Evolutionary conservation across 192 early-diverging fungal genomes (phyloP).

Genomic region (Coemansia sp.): DNA sequence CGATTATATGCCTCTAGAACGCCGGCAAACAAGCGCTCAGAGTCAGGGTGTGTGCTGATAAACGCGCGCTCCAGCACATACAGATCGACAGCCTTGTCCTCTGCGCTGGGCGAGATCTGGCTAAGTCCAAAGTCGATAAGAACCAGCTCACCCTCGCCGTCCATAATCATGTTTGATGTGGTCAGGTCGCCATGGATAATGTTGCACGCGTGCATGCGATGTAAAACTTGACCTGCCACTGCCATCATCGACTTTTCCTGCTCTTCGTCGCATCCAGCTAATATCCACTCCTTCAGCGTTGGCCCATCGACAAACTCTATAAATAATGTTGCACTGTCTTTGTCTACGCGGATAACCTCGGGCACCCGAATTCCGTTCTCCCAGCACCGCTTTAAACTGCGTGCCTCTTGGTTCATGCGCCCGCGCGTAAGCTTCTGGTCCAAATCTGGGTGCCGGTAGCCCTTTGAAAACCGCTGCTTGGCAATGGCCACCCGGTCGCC

Average conservation of each 20-base stretch:
- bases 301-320: slow-evolving; percentile 85
- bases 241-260: slow-evolving; percentile 44
- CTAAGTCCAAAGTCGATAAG: slow-evolving; percentile 98
- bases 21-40: slow-evolving; percentile 69
- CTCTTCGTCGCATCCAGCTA: slow-evolving; percentile 25
- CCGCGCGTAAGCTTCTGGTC: slow-evolving; percentile 78
- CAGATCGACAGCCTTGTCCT: slow-evolving; percentile 98
- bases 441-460: slow-evolving; percentile 86
- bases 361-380: slow-evolving; percentile 78
- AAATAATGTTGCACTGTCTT: slow-evolving; percentile 67
- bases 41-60: slow-evolving; percentile 86
- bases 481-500: slow-evolving; percentile 59
- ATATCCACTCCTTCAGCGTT: slow-evolving; percentile 71
- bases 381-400: slow-evolving; percentile 71
- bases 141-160: slow-evolving; percentile 42
- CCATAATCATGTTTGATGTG: slow-evolving; percentile 88
- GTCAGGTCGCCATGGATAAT: slow-evolving; percentile 97
- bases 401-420: slow-evolving; percentile 81
- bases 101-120: slow-evolving; percentile 74
- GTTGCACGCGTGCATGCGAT: slow-evolving; percentile 77
- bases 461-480: slow-evolving; percentile 92
- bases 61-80: slow-evolving; percentile 98
- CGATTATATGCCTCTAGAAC: slow-evolving; percentile 69
- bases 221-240: slow-evolving; percentile 64
- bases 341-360: slow-evolving; percentile 77